Evolutionary conservation across 768 basidiomycete genomes (phyloP), one percentile per base, ranked within the genome.

Genomic region (Podaxis rugospora): DNA sequence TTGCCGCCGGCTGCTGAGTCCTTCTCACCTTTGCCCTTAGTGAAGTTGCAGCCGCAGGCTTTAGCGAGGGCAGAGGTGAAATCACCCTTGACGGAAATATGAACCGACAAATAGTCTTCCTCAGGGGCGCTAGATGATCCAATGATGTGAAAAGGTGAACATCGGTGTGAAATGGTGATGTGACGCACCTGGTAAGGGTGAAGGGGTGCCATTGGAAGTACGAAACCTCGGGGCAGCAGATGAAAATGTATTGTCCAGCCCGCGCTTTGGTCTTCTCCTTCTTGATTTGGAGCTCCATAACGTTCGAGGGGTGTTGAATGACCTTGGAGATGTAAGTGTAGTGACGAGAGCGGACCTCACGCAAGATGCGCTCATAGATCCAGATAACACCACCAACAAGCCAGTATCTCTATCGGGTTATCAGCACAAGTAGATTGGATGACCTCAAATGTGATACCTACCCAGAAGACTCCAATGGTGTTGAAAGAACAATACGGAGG

Each of bases 131-230:
- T 92, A 61, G 5, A 60, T 62, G 18, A 5, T 16, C 28, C 18
- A 28, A 18, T 55, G 42, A 49, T 39, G 4, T 23, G 21, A 27
- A 21, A 23, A 51, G 57, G 11, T 61, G 57, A 11, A n/a, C 40
- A 32, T 1, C n/a, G 37, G 36, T 37, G n/a, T 49, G 13, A 61
- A 39, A 51, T 25, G 53, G 40, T 35, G 59, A 51, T n/a, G 55
- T 11, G 11, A 72, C 74, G 18, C 55, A 86, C 87, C 87, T 89
- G 36, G 93, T 96, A 62, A 97, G 83, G 14, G 95, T 96, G 81
- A 97, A 97, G 7, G 95, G 94, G 69, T 98, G 95, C 91, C 94
- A 98, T 71, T 97, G 93, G 81, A 90, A 95, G 77, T 93, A 96
- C 18, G 90, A 93, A 50, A 98, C 79, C 73, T 93, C 91, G 7